Conservation (phyloP, 148 eudicot species). For the Rhododendron ferrugineum region DNA sequence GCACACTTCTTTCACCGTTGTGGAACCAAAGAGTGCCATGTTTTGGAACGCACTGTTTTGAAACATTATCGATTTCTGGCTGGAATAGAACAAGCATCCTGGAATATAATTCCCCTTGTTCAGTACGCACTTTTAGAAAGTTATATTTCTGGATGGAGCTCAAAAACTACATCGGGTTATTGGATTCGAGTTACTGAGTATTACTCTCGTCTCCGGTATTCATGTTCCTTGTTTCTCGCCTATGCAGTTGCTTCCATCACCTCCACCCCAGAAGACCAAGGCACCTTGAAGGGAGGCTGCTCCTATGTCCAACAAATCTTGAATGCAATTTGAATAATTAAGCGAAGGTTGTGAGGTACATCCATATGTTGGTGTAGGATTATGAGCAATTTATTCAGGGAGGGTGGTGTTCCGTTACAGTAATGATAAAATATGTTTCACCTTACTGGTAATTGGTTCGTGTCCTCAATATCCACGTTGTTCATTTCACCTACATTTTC, state of each 20-base stretch:
- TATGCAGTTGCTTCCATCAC: slow-evolving; percentile 69
- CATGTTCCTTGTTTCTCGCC: background rate
- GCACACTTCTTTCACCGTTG: background rate
- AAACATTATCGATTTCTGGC: background rate
- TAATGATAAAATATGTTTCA: background rate
- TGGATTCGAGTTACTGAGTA: background rate
- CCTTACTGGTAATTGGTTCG: background rate
- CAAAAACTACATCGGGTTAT: background rate
- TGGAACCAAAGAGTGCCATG: background rate
- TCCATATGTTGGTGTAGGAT: slow-evolving; percentile 15
- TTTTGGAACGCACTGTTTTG: background rate
- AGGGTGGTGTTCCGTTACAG: background rate
- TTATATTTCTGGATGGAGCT: background rate
- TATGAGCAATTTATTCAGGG: slow-evolving; percentile 4
- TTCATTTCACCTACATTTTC: background rate
- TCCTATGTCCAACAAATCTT: slow-evolving; percentile 10
- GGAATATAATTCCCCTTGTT: background rate
- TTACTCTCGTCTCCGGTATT: background rate
- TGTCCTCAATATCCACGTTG: background rate
- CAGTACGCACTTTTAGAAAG: background rate
- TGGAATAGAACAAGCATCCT: background rate
- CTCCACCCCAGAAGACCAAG: slow-evolving; percentile 49
- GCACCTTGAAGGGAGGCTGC: slow-evolving; percentile 29
- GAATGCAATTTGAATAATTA: slow-evolving; percentile 14
- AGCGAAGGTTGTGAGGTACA: slow-evolving; percentile 13